Evolutionary conservation across 106 monocot genomes (phyloP), one percentile per base, ranked within the genome.

Genomic region (Acorus calamus): DNA sequence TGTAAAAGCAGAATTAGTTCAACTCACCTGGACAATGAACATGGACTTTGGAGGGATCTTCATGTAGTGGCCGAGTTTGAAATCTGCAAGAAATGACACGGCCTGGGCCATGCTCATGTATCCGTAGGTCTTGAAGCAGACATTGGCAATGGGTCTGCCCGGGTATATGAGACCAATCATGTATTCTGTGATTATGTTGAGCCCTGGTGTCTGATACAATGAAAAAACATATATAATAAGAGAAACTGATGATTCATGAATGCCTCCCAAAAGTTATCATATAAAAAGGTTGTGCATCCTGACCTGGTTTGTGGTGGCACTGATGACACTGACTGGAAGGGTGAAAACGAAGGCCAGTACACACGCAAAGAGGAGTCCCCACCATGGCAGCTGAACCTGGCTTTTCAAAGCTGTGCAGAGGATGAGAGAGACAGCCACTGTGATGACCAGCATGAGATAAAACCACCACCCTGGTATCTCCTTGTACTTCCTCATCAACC

Each of bases 71-170:
- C 91, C 91, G 5, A 92, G 87, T 65, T 92, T 92, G 69, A 92
- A 92, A 70, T 92, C 92, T 2, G 92, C 44, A 5, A 89, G 86
- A 74, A 94, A 94, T 50, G 94, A 73, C 10, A 94, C 75, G 1
- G 94, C 94, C 44, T 94, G 94, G 28, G 89, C 53, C 94, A 94
- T 89, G 79, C 94, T 94, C 86, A 94, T 94, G 70, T 94, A 94
- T 2, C 93, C 93, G 55, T 89, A 94, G 3, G 89, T 89, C 64
- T 89, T 94, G 84, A 87, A 94, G 75, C 94, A 94, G 42, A 89
- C 94, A 59, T 89, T 89, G 11, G 89, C 77, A 8, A 94, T 84
- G 7, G 94, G 94, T 65, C 68, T 84, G 10, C 94, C 94, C 0
- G 94, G 94, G 12, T 65, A 61, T 45, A 94, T 89, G 7, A 94